Evolutionary conservation across 148 eudicot species (phyloP).

Genomic region (Amaranthus hypochondriacus): DNA sequence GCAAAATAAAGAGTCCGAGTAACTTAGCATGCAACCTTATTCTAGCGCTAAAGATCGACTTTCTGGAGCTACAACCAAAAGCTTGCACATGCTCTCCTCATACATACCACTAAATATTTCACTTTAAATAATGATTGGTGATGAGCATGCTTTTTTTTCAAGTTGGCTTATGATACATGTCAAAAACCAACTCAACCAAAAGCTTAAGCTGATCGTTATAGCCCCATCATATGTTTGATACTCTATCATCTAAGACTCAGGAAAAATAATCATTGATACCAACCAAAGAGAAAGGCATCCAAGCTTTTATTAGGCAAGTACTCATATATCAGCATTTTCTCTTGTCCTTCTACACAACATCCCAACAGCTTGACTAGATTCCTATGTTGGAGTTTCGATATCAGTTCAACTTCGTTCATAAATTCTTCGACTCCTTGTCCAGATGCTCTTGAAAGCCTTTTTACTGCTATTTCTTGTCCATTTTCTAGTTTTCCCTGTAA

Average conservation of each 20-base stretch:
- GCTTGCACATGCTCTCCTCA: too few species aligned
- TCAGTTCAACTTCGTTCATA: slow-evolving; percentile 45
- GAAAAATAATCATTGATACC: slow-evolving; percentile 18
- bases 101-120: too few species aligned
- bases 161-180: too few species aligned
- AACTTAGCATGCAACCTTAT: too few species aligned
- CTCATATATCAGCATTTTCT: slow-evolving; percentile 45
- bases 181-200: too few species aligned
- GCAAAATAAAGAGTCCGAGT: too few species aligned
- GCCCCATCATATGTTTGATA: too few species aligned
- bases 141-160: too few species aligned
- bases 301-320: slow-evolving; percentile 53
- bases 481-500: slow-evolving; percentile 37
- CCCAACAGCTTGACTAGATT: slow-evolving; percentile 51
- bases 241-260: not conserved
- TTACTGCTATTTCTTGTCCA: slow-evolving; percentile 45
- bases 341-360: slow-evolving; percentile 44
- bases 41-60: too few species aligned
- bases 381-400: slow-evolving; percentile 54
- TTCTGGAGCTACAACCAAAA: too few species aligned
- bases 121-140: too few species aligned
- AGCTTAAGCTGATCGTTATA: too few species aligned
- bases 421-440: slow-evolving; percentile 48
- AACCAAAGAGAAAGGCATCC: slow-evolving; percentile 50
- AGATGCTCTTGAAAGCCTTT: slow-evolving; percentile 52